Evolutionary conservation across 495 filamentous ascomycete genomes (phyloP), one percentile per base, ranked within the genome.

Genomic region (Xylaria grammica): DNA sequence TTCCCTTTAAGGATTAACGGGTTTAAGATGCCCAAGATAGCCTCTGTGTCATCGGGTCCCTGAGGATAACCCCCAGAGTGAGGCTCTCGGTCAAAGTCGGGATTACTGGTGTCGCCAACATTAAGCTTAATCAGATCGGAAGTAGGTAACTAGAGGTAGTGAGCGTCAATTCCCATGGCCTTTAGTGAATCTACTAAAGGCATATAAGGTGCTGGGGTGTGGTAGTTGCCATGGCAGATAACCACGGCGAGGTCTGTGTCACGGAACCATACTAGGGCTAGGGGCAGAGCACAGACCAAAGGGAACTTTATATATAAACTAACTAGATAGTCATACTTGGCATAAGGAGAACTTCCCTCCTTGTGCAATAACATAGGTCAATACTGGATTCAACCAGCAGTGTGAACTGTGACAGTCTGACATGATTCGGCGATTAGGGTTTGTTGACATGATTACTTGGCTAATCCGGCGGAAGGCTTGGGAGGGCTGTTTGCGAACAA

Each of bases 81-180:
- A 40, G 71, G 67, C 13, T 56, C 68, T 22, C 70, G 69, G 46
- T 78, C 67, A 45, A 74, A 74, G 52, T 74, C 67, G 0, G 74
- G 71, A 26, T 74, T 65, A 32, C 61, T 63, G 2, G 69, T 20
- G 52, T 77, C 68, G 22, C 75, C 74, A 11, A 77, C 70, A 40
- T 76, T 74, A 0, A 77, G 65, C 13, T 72, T 67, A 24, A 15
- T 62, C 19, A 75, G 71, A 46, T 75, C 69, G 27, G 71, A 58
- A 8, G 71, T 76, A 17, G 77, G 77, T 10, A 77, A 67, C 46
- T 77, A 73, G 7, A 75, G 78, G 40, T 74, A 80, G 54, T 77
- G 62, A 0, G 71, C 58, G 24, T 77, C 72, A 27, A 74, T 67
- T 0, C 73, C 77, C 0, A 60, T 53, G 0, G 56, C 54, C 22